phyloP scores from a whole-genome alignment of 768 basidiomycete genomes.

The Tylopilus cervinicoccineus region DNA sequence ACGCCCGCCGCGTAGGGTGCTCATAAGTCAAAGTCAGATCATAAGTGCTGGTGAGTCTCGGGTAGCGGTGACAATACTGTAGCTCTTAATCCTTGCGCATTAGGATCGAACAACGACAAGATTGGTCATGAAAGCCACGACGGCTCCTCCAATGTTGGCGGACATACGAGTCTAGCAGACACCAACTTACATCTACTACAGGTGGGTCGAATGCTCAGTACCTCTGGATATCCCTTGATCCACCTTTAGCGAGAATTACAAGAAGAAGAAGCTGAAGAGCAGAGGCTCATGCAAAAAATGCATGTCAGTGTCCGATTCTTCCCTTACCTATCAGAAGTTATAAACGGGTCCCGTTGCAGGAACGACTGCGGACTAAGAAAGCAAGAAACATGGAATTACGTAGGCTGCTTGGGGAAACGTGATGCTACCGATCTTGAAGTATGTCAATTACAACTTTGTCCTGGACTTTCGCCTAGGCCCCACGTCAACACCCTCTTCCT shows the following conservation, averaged over 20 bases:
- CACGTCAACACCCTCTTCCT: conserved; percentile 14
- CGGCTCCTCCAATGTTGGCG: neutral
- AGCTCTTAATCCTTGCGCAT: neutral
- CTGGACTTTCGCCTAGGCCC: neutral
- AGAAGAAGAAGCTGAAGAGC: conserved; percentile 14
- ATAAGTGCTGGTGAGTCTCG: neutral
- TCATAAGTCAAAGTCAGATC: neutral
- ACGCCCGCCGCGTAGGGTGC: neutral
- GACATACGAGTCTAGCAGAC: neutral
- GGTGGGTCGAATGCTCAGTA: neutral
- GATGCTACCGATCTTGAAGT: neutral
- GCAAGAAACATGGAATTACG: conserved; percentile 9
- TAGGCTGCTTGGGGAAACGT: conserved; percentile 8
- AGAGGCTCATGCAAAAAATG: conserved; percentile 9
- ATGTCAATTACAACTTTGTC: conserved; percentile 11
- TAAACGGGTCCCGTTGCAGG: neutral
- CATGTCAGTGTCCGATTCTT: conserved; percentile 1
- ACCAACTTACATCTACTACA: neutral
- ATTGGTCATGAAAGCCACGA: neutral
- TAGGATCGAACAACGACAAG: neutral
- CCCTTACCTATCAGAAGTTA: neutral
- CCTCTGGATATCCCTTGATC: neutral
- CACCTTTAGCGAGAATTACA: conserved; percentile 6
- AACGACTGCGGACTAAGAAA: conserved; percentile 5
- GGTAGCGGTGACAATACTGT: neutral